phyloP scores from a whole-genome alignment of 495 filamentous ascomycete species.

The Penicillium argentinense region DNA sequence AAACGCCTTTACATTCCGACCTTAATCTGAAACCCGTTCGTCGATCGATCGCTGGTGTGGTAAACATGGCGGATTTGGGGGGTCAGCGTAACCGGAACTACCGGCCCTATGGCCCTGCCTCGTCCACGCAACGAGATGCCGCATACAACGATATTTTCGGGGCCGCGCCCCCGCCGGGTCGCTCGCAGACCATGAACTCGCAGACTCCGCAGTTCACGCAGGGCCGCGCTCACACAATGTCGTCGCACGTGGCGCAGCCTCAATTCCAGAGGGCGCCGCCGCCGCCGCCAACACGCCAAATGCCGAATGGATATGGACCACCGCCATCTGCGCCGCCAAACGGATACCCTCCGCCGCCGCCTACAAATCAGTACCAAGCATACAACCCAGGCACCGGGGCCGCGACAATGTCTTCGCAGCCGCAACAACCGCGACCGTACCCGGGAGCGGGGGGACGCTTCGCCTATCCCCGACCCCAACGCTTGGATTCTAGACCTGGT shows the following conservation, averaged over 20 bases:
- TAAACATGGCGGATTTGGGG: slow-evolving; percentile 79
- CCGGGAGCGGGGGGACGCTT: slow-evolving; percentile 44
- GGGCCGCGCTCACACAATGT: slow-evolving; percentile 85
- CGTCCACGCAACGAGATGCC: slow-evolving; percentile 82
- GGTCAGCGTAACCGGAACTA: slow-evolving; percentile 71
- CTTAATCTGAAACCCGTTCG: background rate
- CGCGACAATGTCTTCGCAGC: slow-evolving; percentile 59
- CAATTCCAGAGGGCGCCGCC: slow-evolving; percentile 46
- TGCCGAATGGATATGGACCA: slow-evolving; percentile 51
- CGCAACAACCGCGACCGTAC: slow-evolving; percentile 56
- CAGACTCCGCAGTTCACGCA: slow-evolving; percentile 57
- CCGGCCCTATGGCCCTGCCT: slow-evolving; percentile 66
- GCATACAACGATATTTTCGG: slow-evolving; percentile 98
- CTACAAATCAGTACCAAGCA: slow-evolving; percentile 45
- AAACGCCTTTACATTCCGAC: background rate
- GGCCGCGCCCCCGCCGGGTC: slow-evolving; percentile 77
- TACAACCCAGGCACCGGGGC: slow-evolving; percentile 47
- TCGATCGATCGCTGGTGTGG: slow-evolving; percentile 6
- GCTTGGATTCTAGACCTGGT: slow-evolving; percentile 66
- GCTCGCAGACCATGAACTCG: slow-evolving; percentile 83
- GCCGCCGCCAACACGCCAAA: slow-evolving; percentile 61
- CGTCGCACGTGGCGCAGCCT: slow-evolving; percentile 57
- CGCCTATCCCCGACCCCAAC: slow-evolving; percentile 67
- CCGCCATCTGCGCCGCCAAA: slow-evolving; percentile 34
- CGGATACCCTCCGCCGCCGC: slow-evolving; percentile 36